phyloP scores from a whole-genome alignment of 2,329 filamentous ascomycete genomes.

The Sporothrix luriei region DNA sequence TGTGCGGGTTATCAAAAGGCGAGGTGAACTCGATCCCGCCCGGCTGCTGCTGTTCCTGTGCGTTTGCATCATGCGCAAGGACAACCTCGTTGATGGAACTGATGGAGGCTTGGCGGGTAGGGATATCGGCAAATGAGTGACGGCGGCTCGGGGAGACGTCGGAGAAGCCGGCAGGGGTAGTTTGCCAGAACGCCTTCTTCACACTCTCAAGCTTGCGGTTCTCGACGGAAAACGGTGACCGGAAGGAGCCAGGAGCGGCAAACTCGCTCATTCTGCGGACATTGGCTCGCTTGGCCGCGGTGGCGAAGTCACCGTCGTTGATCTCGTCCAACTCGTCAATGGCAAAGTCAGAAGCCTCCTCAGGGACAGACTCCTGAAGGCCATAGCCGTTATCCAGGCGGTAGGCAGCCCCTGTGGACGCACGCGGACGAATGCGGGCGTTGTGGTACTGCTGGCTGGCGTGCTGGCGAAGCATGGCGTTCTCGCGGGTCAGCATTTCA shows the following conservation, averaged over 20 bases:
- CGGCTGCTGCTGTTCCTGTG: constrained; percentile 49
- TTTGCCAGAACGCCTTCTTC: constrained; percentile 72
- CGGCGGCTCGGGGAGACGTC: constrained; percentile 73
- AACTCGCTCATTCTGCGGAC: constrained; percentile 62
- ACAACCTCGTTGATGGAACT: constrained; percentile 60
- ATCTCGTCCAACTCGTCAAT: constrained; percentile 70
- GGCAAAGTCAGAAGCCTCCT: constrained; percentile 67
- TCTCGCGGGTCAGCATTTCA: constrained; percentile 64
- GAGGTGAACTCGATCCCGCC: constrained; percentile 48
- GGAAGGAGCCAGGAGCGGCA: constrained; percentile 46
- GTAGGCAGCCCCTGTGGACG: constrained; percentile 59
- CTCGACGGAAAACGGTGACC: constrained; percentile 57
- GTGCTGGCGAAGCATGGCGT: constrained; percentile 62
- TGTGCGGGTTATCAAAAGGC: constrained; percentile 46
- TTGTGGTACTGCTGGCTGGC: constrained; percentile 56
- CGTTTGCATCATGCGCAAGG: constrained; percentile 51
- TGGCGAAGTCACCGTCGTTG: constrained; percentile 54
- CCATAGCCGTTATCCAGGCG: constrained; percentile 59
- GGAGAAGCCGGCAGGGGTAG: constrained; percentile 65
- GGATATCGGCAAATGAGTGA: constrained; percentile 76
- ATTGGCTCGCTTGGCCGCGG: constrained; percentile 50
- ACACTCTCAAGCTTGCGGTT: constrained; percentile 66
- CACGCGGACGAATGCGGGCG: constrained; percentile 58
- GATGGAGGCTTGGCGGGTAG: constrained; percentile 64
- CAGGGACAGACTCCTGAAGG: constrained; percentile 62